These are phyloP conservation scores for Populus hybrid DNA, from an alignment of 441 rosid genomes.

Conservation along the genomic window DNA sequence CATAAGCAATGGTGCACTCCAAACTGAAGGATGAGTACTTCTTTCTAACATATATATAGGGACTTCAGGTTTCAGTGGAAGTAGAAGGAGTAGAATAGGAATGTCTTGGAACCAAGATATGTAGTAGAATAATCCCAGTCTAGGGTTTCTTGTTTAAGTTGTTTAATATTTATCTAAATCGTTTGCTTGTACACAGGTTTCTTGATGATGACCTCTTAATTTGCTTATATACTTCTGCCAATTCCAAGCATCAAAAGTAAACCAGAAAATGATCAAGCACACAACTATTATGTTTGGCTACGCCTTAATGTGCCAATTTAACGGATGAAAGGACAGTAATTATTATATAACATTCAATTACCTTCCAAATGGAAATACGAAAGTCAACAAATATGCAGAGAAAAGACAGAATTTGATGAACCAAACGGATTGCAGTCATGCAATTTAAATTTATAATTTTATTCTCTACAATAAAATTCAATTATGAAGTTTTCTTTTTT, in stretches of 20 bases:
- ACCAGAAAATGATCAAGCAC: background rate
- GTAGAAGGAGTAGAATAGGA: background rate
- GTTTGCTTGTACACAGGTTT: background rate
- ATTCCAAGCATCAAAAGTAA: background rate
- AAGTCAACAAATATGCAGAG: no score
- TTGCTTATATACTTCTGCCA: background rate
- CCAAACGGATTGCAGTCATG: no score
- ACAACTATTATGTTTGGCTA: background rate
- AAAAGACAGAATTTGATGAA: no score
- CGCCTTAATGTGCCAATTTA: background rate
- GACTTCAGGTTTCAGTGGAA: background rate
- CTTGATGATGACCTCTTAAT: background rate
- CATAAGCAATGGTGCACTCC: conserved; percentile 33
- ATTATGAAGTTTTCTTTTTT: no score
- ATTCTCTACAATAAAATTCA: no score
- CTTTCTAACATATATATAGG: background rate
- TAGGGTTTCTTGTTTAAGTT: background rate
- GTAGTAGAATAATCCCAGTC: background rate
- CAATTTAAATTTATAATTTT: no score
- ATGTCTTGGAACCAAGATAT: background rate
- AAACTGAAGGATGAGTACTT: conserved; percentile 13
- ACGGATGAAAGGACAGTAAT: background rate
- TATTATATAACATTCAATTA: background rate
- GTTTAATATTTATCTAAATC: background rate
- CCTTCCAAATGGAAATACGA: background rate